Percentiles rank a stretch among this genome's conserved stretches.
Conservation (phyloP, 2,329 filamentous ascomycete species). For the Cadophora gregata region DNA sequence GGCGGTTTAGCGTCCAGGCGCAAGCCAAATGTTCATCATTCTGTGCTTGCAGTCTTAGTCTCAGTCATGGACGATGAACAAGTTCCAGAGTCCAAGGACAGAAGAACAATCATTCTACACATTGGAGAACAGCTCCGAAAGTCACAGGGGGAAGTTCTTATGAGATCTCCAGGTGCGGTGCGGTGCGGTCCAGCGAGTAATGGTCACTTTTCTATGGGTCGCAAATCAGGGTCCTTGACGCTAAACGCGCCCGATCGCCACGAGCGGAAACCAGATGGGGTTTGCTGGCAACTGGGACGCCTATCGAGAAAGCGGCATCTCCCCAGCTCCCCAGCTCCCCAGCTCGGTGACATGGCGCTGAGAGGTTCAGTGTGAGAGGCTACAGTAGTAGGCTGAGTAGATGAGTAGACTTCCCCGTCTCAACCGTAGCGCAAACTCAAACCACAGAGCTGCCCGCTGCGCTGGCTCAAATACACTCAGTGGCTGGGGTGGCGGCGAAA, state of each 20-base stretch:
- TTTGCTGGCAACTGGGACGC: slow-evolving; percentile 11
- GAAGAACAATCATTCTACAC: not conserved
- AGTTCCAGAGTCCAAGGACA: not conserved
- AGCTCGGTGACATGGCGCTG: not conserved
- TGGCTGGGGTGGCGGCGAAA: not conserved
- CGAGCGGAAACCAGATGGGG: slow-evolving; percentile 9
- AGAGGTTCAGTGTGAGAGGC: not conserved
- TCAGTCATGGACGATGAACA: not conserved
- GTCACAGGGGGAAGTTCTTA: not conserved
- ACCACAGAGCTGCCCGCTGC: not conserved
- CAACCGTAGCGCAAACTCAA: slow-evolving; percentile 1
- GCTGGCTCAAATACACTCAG: not conserved
- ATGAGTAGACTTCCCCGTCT: not conserved
- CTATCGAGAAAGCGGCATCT: slow-evolving; percentile 10
- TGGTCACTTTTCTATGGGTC: not conserved
- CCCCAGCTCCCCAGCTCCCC: too few species aligned
- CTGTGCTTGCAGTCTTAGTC: not conserved
- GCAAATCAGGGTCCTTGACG: slow-evolving; percentile 10
- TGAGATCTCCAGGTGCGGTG: not conserved
- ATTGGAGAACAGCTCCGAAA: not conserved
- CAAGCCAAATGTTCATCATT: not conserved
- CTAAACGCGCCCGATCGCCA: slow-evolving; percentile 12
- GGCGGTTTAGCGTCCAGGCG: not conserved
- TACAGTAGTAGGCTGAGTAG: too few species aligned
- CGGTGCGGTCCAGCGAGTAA: slow-evolving; percentile 1